Percentiles rank a stretch among this genome's conserved stretches.
phyloP scores from a whole-genome alignment of 1,139 yeast species.

The Zygoascus meyerae region DNA sequence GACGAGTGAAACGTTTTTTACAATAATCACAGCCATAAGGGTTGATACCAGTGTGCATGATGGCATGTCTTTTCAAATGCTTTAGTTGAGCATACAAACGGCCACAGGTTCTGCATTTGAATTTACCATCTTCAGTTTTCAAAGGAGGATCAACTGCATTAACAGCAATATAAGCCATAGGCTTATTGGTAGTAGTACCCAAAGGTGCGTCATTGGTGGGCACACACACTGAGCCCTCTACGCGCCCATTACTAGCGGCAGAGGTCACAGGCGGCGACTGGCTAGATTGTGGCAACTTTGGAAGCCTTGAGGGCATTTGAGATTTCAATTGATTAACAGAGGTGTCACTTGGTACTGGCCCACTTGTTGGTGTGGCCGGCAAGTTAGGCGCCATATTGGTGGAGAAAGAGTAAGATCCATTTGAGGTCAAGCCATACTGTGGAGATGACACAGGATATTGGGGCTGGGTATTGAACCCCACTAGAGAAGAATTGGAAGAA shows the following conservation, averaged over 20 bases:
- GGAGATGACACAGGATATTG: too few relatives aligned
- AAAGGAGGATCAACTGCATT: neutral
- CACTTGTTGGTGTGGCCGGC: too few relatives aligned
- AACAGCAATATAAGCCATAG: neutral
- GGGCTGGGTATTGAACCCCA: too few relatives aligned
- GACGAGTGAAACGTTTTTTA: conserved; percentile 25
- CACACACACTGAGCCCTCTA: neutral
- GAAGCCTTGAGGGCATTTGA: too few relatives aligned
- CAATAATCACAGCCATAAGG: conserved; percentile 29
- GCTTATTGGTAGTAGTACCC: neutral
- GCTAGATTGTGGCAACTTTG: neutral
- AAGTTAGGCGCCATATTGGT: too few relatives aligned
- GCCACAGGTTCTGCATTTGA: conserved; percentile 27
- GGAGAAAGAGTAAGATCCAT: too few relatives aligned
- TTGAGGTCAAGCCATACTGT: too few relatives aligned
- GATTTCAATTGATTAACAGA: too few relatives aligned
- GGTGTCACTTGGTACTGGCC: too few relatives aligned
- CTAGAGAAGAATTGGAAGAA: too few relatives aligned
- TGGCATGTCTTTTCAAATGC: conserved; percentile 31
- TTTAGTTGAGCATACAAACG: conserved; percentile 30
- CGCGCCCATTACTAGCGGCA: neutral
- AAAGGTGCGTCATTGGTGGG: neutral
- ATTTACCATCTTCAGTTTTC: conserved; percentile 24
- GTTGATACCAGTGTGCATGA: conserved; percentile 29
- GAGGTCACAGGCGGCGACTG: neutral